Base-by-base conservation (phyloP, 192 early-diverging fungal species). In the Funneliformis mosseae region DNA sequence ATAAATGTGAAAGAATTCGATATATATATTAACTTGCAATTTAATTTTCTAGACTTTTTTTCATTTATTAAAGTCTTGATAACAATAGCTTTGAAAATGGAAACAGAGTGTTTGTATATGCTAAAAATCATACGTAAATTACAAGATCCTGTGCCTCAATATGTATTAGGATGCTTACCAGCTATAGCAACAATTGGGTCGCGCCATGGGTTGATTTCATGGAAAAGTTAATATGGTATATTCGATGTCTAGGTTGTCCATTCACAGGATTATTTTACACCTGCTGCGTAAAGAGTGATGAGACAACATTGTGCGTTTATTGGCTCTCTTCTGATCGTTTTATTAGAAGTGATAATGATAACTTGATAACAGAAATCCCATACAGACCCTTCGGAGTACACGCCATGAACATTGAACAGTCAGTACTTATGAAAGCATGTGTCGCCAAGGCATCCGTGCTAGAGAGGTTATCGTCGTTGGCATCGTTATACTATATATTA, bases 401-500 rank as follows among this genome's bases (percentile, higher is more conserved):
- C 55, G 1, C 25, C 12, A 74, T 28, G 46, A 2, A 2, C 33
- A 33, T 33, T 4, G 43, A 71, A 45, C 69, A 71, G 39, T 1
- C 5, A 42, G 21, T 43, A 76, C 7, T 9, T 18, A 12, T 76
- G 27, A 38, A 61, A 38, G 50, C 8, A 76, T 76, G 74, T 38
- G 28, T 76, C 28, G 33, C 74, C 5, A 27, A 76, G 16, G 74
- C 59, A 33, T 76, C 74, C 0, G 4, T 76, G 21, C 25, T 76
- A 7, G 71, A 73, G 0, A 21, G 71, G 4, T 45, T 73, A 2
- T n/a, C 14, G 2, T 73, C 18, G 2, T 10, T 76, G 25, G 74
- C 60, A 14, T 76, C 74, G 0, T n/a, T 18, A 21, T 76, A 76
- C 28, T 76, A 61, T 38, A 59, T 76, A 3, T 1, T 76, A 11